Evolutionary conservation across 345 rosid genomes (phyloP), one percentile per base, ranked within the genome.

Genomic region (Camelina laxa): DNA sequence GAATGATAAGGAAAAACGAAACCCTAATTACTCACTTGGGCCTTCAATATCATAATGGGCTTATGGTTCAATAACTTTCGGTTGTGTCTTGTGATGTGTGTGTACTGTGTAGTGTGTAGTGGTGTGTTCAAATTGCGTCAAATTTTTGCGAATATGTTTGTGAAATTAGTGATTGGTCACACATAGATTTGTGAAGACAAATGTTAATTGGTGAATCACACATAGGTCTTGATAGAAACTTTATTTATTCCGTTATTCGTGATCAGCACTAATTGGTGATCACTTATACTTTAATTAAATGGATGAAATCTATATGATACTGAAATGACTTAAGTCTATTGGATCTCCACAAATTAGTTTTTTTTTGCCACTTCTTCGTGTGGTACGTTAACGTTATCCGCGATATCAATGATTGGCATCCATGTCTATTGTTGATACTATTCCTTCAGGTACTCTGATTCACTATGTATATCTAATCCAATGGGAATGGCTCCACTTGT

Each of bases 331-430:
- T 8, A 19, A 45, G 12, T 35, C 4, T 47, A 14, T 50, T 65
- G 30, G 44, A 17, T 51, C 20, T 2, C 39, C 65, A 44, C 68
- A 35, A 27, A 42, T 42, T 41, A 39, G 33, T 60, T 47, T 69
- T 47, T 69, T 62, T 41, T 62, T 45, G 65, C 22, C 58, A 33
- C 57, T 62, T 19, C 47, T 75, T 45, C 60, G 16, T 24, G 24
- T 56, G 59, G 36, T 62, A 31, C 51, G 12, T 60, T 15, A 30
- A 31, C 51, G 12, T 60, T 15, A 30, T 68, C 55, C 38, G 16
- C n/a, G 6, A 39, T 13, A 39, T 39, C 35, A 36, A 42, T 20
- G 21, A 42, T 49, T 75, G 15, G 48, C 53, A n/a, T 50, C 9
- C 22, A 15, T 58, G 60, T 50, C 44, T 27, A 27, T 30, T 39